Evolutionary conservation across 2,329 filamentous ascomycete species (phyloP).

Genomic region (Cladobotryum protrusum): DNA sequence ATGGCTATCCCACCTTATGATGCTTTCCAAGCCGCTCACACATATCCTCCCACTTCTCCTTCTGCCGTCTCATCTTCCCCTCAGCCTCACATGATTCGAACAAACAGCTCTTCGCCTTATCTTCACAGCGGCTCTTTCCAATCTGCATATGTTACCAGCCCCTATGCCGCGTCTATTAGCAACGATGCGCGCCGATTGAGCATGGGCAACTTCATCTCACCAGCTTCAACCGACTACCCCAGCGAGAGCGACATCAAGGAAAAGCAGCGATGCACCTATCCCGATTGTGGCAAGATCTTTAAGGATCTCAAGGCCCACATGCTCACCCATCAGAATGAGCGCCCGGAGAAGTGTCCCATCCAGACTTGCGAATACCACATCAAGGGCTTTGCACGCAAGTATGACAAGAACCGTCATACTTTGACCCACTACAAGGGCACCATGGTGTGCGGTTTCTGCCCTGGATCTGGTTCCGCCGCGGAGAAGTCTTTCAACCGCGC

Average conservation of each 20-base stretch:
- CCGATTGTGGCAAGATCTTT: slow-evolving; percentile 79
- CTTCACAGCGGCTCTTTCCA: slow-evolving; percentile 50
- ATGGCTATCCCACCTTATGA: slow-evolving; percentile 44
- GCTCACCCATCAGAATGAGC: slow-evolving; percentile 85
- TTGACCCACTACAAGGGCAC: slow-evolving; percentile 95
- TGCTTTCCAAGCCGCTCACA: slow-evolving; percentile 35
- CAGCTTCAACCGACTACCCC: slow-evolving; percentile 50
- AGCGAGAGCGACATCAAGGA: slow-evolving; percentile 61
- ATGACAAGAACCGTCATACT: slow-evolving; percentile 93
- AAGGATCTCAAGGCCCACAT: slow-evolving; percentile 92
- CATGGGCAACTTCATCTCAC: slow-evolving; percentile 62
- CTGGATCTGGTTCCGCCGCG: slow-evolving; percentile 76
- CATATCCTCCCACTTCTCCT: slow-evolving; percentile 53
- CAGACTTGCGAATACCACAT: slow-evolving; percentile 84
- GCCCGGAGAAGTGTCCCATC: slow-evolving; percentile 92
- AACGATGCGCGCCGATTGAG: slow-evolving; percentile 56
- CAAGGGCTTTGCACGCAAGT: slow-evolving; percentile 91
- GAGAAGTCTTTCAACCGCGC: slow-evolving; percentile 96
- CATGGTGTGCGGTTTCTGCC: slow-evolving; percentile 95
- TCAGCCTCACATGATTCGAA: slow-evolving; percentile 42
- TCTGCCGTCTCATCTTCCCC: slow-evolving; percentile 51
- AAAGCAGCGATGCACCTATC: slow-evolving; percentile 68
- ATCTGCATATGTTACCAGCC: slow-evolving; percentile 47
- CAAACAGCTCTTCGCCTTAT: slow-evolving; percentile 61
- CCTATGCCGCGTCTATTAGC: slow-evolving; percentile 43